Evolutionary conservation across 139 green algal genomes (phyloP), one percentile per base, ranked within the genome.

Genomic region (Volvox reticuliferus): DNA sequence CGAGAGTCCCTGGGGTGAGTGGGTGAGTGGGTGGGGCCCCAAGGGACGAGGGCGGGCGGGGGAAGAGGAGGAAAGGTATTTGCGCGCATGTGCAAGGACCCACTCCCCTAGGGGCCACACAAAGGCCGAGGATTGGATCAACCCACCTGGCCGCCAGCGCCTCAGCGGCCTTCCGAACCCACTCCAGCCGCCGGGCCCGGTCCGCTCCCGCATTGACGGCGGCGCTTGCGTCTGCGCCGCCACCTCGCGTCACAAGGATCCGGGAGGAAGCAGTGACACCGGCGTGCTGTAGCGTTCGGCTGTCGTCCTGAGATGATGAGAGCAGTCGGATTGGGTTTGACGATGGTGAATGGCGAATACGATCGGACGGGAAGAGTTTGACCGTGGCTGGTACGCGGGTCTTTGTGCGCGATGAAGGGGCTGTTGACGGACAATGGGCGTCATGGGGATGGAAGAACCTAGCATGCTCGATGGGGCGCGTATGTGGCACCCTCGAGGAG

Each of bases 221-320:
- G 28, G 62, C 89, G 26, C 35, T 65, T 5, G 88, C 79, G 69
- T 84, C 91, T 5, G 69, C 18, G n/a, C 61, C 81, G 22, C 89
- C 79, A 33, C 91, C 92, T 6, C 84, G 84, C 17, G 94, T 92
- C 21, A 97, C 92, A 2, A 96, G 93, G 21, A 97, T 67, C 32
- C 88, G 90, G 0, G 86, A 93, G 17, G 65, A 68, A 1, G 88
- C 20, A 0, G 67, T 91, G 2, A 96, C 65, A 28, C 92, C 90
- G 67, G 86, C 93, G 0, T 89, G 84, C 14, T 55, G 37, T 9
- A 96, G 91, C 0, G 77, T 55, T 33, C 93, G 93, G 71, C 71
- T 33, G 28, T 95, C 91, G 30, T 96, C 93, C 94, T 92, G 78
- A 55, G 44, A 55, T 14, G 44, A 9, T 55, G 44, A 55, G 44